These are phyloP conservation scores for Leptodermis oblonga DNA, from an alignment of 257 asterid species.

Conservation along the genomic window DNA sequence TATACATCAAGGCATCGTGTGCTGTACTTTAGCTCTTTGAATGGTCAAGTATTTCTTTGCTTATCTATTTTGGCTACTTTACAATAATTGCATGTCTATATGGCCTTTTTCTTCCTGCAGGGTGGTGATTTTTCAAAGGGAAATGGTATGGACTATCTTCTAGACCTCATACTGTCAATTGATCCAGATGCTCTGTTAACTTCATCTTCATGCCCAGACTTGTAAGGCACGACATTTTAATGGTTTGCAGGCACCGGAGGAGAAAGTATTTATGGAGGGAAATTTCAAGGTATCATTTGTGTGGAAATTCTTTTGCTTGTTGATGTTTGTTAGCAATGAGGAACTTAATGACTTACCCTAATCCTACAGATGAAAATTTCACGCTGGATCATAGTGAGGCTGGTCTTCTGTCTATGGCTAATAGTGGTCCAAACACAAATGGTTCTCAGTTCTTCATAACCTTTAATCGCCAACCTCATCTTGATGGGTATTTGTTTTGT, in stretches of 20 bases:
- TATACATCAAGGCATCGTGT: not conserved
- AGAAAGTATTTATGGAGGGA: conserved; percentile 96
- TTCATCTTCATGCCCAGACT: conserved; percentile 64
- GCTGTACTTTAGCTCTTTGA: not conserved
- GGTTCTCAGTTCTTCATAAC: conserved; percentile 95
- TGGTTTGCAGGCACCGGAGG: conserved; percentile 99
- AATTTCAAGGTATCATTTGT: conserved; percentile 65
- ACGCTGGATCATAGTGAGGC: conserved; percentile 63
- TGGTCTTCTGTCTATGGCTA: conserved; percentile 98
- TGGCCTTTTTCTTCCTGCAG: conserved; percentile 38
- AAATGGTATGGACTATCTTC: conserved; percentile 77
- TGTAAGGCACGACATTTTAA: conserved; percentile 67
- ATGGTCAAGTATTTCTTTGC: not conserved
- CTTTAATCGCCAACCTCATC: conserved; percentile 90
- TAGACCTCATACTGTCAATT: conserved; percentile 55
- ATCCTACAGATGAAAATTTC: conserved; percentile 83
- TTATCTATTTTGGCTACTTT: not conserved
- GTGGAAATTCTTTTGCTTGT: conserved; percentile 9
- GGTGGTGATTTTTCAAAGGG: conserved; percentile 98
- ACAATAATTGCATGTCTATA: not conserved
- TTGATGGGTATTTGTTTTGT: conserved; percentile 70
- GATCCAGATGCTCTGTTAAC: conserved; percentile 54
- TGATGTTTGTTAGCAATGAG: conserved; percentile 14
- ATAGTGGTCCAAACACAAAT: conserved; percentile 87
- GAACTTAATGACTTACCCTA: not conserved